These are phyloP conservation scores for Stereum hirsutum DNA, from an alignment of 1,284 basidiomycete genomes.

Conservation along the genomic window DNA sequence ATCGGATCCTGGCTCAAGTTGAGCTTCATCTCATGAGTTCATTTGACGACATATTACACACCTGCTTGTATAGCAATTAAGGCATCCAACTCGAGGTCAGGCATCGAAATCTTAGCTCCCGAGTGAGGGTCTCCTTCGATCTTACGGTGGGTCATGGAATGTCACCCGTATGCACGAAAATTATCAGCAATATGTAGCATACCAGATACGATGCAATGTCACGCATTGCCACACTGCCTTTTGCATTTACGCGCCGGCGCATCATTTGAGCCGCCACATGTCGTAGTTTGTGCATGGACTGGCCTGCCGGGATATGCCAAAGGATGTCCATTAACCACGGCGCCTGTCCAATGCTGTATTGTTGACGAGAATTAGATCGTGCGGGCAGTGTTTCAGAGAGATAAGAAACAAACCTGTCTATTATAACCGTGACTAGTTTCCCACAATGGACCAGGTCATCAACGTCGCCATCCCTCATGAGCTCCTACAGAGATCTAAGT, in stretches of 20 bases:
- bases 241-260: slow-evolving; percentile 3
- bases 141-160: not conserved
- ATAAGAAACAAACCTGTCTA: slow-evolving; percentile 6
- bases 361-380: not conserved
- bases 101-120: slow-evolving; percentile 2
- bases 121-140: slow-evolving; percentile 1
- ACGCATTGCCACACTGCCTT: not conserved
- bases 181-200: not conserved
- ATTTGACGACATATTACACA: slow-evolving; percentile 3
- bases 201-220: slow-evolving; percentile 11
- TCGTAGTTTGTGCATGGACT: slow-evolving; percentile 5
- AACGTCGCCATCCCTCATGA: slow-evolving; percentile 11
- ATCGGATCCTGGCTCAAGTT: slow-evolving; percentile 7
- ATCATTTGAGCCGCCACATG: slow-evolving; percentile 8
- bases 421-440: slow-evolving; percentile 4
- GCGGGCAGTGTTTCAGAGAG: not conserved
- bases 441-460: slow-evolving; percentile 5
- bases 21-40: not conserved
- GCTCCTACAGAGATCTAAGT: slow-evolving; percentile 2
- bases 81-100: slow-evolving; percentile 8
- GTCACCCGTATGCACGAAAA: not conserved
- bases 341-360: slow-evolving; percentile 8
- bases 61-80: slow-evolving; percentile 10
- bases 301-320: slow-evolving; percentile 9
- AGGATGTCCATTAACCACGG: slow-evolving; percentile 12